These are phyloP conservation scores for Pestalotiopsis sp. DNA, from an alignment of 2,329 filamentous ascomycete genomes.

Conservation along the genomic window DNA sequence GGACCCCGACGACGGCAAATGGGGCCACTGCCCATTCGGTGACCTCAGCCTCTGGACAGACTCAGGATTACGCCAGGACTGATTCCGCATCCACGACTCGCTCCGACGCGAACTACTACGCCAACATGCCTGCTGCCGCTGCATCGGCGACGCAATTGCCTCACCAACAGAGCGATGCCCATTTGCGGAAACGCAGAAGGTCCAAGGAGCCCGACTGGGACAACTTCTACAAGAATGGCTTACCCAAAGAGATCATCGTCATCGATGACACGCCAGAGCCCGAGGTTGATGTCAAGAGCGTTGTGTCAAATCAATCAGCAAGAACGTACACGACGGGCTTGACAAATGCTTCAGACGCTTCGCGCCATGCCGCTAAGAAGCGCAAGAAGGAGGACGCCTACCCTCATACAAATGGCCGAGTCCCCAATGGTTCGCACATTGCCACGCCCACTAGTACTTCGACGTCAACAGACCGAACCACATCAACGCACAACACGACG, in stretches of 20 bases:
- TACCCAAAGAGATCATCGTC: slow-evolving; percentile 83
- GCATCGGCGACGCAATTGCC: slow-evolving; percentile 27
- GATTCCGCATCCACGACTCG: slow-evolving; percentile 26
- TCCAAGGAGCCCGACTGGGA: slow-evolving; percentile 74
- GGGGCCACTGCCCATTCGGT: slow-evolving; percentile 33
- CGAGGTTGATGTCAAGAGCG: slow-evolving; percentile 40
- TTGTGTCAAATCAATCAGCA: slow-evolving; percentile 27
- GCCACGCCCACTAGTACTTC: slow-evolving; percentile 71
- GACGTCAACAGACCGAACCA: slow-evolving; percentile 82
- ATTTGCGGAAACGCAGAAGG: slow-evolving; percentile 53
- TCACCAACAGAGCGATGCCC: slow-evolving; percentile 23
- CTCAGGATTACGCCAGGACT: slow-evolving; percentile 30
- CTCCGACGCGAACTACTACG: slow-evolving; percentile 30
- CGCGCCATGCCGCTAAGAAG: slow-evolving; percentile 67
- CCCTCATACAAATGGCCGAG: slow-evolving; percentile 66
- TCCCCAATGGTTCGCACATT: slow-evolving; percentile 65
- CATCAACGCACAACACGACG: slow-evolving; percentile 79
- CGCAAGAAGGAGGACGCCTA: slow-evolving; percentile 68
- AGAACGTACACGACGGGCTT: slow-evolving; percentile 38
- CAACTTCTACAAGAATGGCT: slow-evolving; percentile 78
- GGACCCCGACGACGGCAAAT: slow-evolving; percentile 29
- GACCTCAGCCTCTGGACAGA: slow-evolving; percentile 29
- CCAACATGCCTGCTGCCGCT: slow-evolving; percentile 36
- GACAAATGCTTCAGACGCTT: slow-evolving; percentile 29
- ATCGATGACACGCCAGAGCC: slow-evolving; percentile 72